Evolutionary conservation across 139 green algal genomes (phyloP), one percentile per base, ranked within the genome.

Genomic region (Gonium pectorale): DNA sequence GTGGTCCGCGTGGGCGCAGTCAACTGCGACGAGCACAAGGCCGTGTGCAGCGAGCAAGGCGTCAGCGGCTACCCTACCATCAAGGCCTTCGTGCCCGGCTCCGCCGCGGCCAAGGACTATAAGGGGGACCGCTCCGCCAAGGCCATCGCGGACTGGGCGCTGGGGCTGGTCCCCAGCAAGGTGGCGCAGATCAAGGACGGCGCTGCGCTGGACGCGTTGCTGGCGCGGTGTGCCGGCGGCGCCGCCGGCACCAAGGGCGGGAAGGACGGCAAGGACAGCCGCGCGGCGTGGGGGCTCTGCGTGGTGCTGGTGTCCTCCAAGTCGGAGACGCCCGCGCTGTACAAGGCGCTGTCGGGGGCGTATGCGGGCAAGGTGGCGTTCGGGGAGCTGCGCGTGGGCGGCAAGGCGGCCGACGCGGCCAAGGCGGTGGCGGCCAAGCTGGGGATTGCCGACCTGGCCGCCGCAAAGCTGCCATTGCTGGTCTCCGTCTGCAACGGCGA

Each of bases 21-120:
- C 31, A 95, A 98, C 89, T 98, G 95, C 74, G 95, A 98, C 29
- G 89, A 86, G 11, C 74, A 97, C 68, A 69, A 92, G 66, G 56
- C 64, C 29, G 83, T 96, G 31, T 98, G 95, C 87, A 35, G 26
- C n/a, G 41, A 89, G 75, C 89, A 96, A 43, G 88, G 89, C 38
- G 88, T 97, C 3, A 69, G 85, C 15, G 94, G 94, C 35, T 98
- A 96, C 81, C 95, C 95, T 5, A 96, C 94, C 21, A 95, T 98
- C 88, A 96, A 96, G 84, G 92, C 91, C 6, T 91, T 93, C 17
- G 68, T 93, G 44, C 85, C 90, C 56, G 83, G 85, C 66, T 41
- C 35, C 6, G 11, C 31, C 29, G 24, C 69, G 43, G 62, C 38
- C 31, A 78, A 19, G 37, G 64, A 94, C 11, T 98, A 96, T 81